Percentiles rank a stretch among this genome's conserved stretches.
Conservation (phyloP, 345 rosid species). For the Schrenkiella parvula region DNA sequence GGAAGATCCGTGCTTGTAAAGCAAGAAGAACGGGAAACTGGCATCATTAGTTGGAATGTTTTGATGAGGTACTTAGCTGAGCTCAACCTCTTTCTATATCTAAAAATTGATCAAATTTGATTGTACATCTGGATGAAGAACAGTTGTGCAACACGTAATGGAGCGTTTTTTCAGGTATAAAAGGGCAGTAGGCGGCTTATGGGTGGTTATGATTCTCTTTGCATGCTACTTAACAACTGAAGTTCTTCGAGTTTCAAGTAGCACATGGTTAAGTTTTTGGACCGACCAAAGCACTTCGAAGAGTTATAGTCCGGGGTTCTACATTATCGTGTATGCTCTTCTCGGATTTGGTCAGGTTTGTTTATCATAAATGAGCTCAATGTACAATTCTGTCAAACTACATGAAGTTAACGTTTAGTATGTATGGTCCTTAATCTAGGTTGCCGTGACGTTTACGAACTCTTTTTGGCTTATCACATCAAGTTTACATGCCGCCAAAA, state of each 20-base stretch:
- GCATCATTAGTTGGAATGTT: conserved; percentile 82
- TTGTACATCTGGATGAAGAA: neutral
- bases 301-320: conserved; percentile 55
- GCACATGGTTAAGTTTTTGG: conserved; percentile 95
- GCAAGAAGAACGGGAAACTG: conserved; percentile 97
- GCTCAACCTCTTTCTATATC: neutral
- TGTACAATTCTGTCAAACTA: neutral
- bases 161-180: conserved; percentile 52
- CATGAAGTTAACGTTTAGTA: neutral
- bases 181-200: conserved; percentile 83
- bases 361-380: conserved; percentile 3
- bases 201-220: conserved; percentile 76
- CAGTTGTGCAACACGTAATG: neutral
- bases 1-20: conserved; percentile 77
- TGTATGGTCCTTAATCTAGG: conserved; percentile 42
- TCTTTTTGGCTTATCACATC: conserved; percentile 86
- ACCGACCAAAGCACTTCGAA: conserved; percentile 62
- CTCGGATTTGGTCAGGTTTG: conserved; percentile 79
- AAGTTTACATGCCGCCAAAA: conserved; percentile 82
- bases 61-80: conserved; percentile 53
- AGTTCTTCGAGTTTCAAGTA: conserved; percentile 75
- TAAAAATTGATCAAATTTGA: neutral
- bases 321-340: conserved; percentile 60
- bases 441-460: conserved; percentile 64
- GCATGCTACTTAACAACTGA: conserved; percentile 72